Percentiles rank a stretch among this genome's conserved stretches.
These are phyloP conservation scores for Pleurotus salmoneostramineus DNA, from an alignment of 768 basidiomycete species.

Conservation along the genomic window DNA sequence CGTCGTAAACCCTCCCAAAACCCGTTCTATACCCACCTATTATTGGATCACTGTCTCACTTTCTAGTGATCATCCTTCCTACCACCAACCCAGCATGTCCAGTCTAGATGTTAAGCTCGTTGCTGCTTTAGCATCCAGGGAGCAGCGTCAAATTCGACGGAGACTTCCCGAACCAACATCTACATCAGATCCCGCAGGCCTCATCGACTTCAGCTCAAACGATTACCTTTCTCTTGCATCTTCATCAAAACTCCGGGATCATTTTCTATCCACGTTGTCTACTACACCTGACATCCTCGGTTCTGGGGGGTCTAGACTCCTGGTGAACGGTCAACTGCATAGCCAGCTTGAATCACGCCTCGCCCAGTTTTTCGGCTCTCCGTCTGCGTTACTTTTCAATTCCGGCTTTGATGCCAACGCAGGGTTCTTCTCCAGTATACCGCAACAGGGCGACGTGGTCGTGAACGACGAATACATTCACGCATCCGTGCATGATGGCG, in stretches of 20 bases:
- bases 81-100: constrained; percentile 9
- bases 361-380: constrained; percentile 53
- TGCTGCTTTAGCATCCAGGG: constrained; percentile 59
- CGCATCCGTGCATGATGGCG: constrained; percentile 88
- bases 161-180: constrained; percentile 55
- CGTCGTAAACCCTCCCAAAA: constrained; percentile 9
- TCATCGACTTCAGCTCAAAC: constrained; percentile 81
- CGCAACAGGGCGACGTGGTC: constrained; percentile 72
- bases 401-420: constrained; percentile 94
- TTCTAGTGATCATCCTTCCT: constrained; percentile 12
- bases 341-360: constrained; percentile 68
- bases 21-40: constrained; percentile 12
- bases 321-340: constrained; percentile 76
- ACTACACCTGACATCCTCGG: constrained; percentile 64
- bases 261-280: constrained; percentile 53
- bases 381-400: constrained; percentile 79
- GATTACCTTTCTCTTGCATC: constrained; percentile 85
- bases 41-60: not conserved
- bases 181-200: constrained; percentile 26
- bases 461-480: constrained; percentile 88
- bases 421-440: constrained; percentile 78
- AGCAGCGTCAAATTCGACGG: constrained; percentile 64
- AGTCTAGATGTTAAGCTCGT: constrained; percentile 33
- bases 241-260: constrained; percentile 49
- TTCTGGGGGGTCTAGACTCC: constrained; percentile 82